Evolutionary conservation across 192 early-diverging fungal genomes (phyloP).

Genomic region (Obelidium mucronatum): DNA sequence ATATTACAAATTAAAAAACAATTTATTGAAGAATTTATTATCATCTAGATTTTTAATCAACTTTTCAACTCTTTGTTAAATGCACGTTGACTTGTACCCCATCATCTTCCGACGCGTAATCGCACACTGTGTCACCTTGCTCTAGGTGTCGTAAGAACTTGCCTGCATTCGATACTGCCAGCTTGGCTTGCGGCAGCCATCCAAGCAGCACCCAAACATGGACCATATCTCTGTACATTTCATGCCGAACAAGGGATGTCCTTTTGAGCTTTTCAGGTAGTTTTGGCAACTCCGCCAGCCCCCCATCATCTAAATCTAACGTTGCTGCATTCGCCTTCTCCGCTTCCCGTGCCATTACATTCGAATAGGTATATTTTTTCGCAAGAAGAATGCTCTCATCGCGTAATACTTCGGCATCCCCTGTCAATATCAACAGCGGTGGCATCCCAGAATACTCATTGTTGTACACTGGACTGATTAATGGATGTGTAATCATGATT

Average conservation of each 20-base stretch:
- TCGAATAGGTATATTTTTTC: slow-evolving; percentile 36
- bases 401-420: slow-evolving; percentile 50
- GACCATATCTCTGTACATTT: slow-evolving; percentile 58
- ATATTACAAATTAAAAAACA: too few species aligned
- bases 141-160: slow-evolving; percentile 40
- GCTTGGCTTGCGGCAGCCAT: slow-evolving; percentile 24
- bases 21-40: too few species aligned
- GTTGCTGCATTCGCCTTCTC: too few species aligned
- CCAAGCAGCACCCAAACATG: slow-evolving; percentile 48
- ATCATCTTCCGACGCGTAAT: neutral
- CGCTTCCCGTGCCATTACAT: neutral
- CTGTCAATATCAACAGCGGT: slow-evolving; percentile 53
- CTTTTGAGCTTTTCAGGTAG: neutral
- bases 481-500: slow-evolving; percentile 50
- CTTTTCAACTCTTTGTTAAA: neutral
- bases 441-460: slow-evolving; percentile 42
- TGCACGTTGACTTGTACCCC: slow-evolving; percentile 2
- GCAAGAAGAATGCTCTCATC: slow-evolving; percentile 54
- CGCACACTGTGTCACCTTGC: neutral
- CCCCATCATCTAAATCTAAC: too few species aligned
- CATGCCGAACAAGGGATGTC: slow-evolving; percentile 47
- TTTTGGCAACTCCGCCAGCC: neutral
- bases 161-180: slow-evolving; percentile 24
- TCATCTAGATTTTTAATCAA: too few species aligned
- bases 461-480: slow-evolving; percentile 53